These are phyloP conservation scores for Candida albicans DNA, from an alignment of 1,139 yeast species.

Conservation along the genomic window DNA sequence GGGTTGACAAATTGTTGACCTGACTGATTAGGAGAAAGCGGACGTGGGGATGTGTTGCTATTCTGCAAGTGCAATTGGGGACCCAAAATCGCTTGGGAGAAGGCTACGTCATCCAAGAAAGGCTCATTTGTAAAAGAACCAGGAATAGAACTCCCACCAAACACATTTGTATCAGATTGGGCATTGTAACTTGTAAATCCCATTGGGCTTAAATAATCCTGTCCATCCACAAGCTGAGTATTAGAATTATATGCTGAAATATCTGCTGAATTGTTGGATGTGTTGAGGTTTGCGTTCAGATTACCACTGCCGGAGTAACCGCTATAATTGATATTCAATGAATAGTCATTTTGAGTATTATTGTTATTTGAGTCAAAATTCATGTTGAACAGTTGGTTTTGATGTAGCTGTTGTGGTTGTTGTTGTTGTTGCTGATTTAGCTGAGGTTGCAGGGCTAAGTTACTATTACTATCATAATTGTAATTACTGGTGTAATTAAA, in stretches of 20 bases:
- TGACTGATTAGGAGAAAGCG: constrained; percentile 14
- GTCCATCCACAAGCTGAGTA: constrained; percentile 10
- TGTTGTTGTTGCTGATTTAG: constrained; percentile 7
- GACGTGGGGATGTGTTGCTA: constrained; percentile 11
- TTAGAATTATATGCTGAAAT: constrained; percentile 13
- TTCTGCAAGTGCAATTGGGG: constrained; percentile 16
- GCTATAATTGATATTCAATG: constrained; percentile 16
- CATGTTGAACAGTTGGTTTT: constrained; percentile 8
- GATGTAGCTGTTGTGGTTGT: constrained; percentile 15
- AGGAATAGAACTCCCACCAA: constrained; percentile 13
- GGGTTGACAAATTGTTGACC: constrained; percentile 17
- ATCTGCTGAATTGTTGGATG: constrained; percentile 3
- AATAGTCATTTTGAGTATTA: constrained; percentile 12
- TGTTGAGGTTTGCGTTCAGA: constrained; percentile 4
- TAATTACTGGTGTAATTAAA: constrained; percentile 2
- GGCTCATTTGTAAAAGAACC: constrained; percentile 33
- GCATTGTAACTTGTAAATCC: constrained; percentile 10
- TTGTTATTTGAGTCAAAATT: constrained; percentile 10
- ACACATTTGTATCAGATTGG: constrained; percentile 8
- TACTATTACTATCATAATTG: constrained; percentile 2
- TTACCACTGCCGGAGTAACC: constrained; percentile 8
- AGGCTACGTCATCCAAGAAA: constrained; percentile 32
- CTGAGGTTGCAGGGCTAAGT: neutral
- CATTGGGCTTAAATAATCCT: constrained; percentile 15
- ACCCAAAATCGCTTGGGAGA: constrained; percentile 16